phyloP scores from a whole-genome alignment of 2,329 filamentous ascomycete genomes.

The Alternaria tenuissima region DNA sequence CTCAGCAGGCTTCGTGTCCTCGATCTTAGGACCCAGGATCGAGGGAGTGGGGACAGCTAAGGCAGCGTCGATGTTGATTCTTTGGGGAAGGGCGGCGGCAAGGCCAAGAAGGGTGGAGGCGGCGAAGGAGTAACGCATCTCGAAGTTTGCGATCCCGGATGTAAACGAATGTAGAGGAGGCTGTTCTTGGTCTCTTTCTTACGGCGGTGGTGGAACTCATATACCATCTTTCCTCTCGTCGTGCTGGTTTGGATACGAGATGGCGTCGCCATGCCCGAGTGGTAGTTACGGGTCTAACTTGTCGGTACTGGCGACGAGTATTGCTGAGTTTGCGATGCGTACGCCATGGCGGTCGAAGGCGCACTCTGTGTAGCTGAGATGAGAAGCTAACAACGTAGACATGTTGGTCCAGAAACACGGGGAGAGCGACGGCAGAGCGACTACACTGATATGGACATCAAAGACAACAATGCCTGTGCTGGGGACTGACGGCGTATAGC shows the following conservation, averaged over 20 bases:
- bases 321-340: no score
- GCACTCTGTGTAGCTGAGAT: no score
- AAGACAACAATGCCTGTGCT: no score
- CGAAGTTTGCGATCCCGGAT: background rate
- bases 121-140: conserved; percentile 35
- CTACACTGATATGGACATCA: fast-evolving
- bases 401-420: no score
- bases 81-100: conserved; percentile 33
- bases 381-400: no score
- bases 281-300: fast-evolving
- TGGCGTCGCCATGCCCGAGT: no score
- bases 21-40: conserved; percentile 29
- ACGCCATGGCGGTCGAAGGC: no score
- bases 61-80: conserved; percentile 51
- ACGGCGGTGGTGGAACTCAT: no score
- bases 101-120: conserved; percentile 23
- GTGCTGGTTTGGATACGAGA: no score
- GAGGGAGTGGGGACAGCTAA: conserved; percentile 41
- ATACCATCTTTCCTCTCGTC: fast-evolving
- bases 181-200: fast-evolving
- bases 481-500: no score
- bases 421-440: no score
- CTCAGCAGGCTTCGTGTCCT: conserved; percentile 21
- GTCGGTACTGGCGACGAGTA: no score
- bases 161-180: fast-evolving